Conservation (phyloP, 2,329 filamentous ascomycete genomes). For the Escovopsis sp. region DNA sequence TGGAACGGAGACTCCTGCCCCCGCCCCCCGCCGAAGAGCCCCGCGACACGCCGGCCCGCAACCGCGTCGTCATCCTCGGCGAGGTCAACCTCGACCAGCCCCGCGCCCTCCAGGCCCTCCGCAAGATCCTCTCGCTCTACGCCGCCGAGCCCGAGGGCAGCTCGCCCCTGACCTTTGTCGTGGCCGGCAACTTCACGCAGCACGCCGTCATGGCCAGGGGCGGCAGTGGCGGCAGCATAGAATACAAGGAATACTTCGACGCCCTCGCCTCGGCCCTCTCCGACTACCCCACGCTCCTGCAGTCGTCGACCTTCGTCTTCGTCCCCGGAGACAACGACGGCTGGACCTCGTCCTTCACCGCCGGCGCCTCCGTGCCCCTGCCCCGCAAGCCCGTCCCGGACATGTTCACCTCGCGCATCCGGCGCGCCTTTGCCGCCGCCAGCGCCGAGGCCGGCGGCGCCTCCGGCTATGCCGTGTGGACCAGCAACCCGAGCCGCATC, state of each 20-base stretch:
- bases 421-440: slow-evolving; percentile 63
- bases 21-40: slow-evolving; percentile 13
- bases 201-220: slow-evolving; percentile 52
- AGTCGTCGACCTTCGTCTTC: slow-evolving; percentile 73
- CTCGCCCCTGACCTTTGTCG: slow-evolving; percentile 62
- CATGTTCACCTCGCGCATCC: slow-evolving; percentile 77
- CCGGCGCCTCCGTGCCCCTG: slow-evolving; percentile 55
- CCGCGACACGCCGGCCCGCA: slow-evolving; percentile 24
- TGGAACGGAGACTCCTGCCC: slow-evolving; percentile 56
- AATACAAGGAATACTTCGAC: slow-evolving; percentile 96
- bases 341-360: slow-evolving; percentile 80
- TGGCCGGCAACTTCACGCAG: slow-evolving; percentile 72
- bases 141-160: slow-evolving; percentile 46
- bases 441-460: slow-evolving; percentile 45
- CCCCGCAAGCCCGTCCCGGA: slow-evolving; percentile 65
- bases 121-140: slow-evolving; percentile 64
- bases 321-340: slow-evolving; percentile 94
- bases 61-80: slow-evolving; percentile 59
- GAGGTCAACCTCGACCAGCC: slow-evolving; percentile 80
- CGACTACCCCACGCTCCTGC: slow-evolving; percentile 70
- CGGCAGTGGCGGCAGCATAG: slow-evolving; percentile 67
- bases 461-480: slow-evolving; percentile 58
- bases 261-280: slow-evolving; percentile 66
- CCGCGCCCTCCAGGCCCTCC: slow-evolving; percentile 64
- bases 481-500: slow-evolving; percentile 71